Evolutionary conservation across 129 eudicot genomes (phyloP).

Genomic region (Pseudognaphalium luteoalbum): DNA sequence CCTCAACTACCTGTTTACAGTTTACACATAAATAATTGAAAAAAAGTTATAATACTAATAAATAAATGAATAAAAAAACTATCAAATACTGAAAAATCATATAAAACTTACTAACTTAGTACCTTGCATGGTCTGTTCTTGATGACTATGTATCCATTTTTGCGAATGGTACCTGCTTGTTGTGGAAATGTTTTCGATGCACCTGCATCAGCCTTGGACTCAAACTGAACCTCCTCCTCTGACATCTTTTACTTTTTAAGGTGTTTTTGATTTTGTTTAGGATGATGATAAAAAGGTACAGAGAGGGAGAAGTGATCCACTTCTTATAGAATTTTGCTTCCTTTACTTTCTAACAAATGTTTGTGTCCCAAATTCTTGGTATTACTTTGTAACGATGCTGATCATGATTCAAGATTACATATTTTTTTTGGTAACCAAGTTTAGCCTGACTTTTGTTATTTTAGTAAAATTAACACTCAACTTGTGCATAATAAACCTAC

Average conservation of each 20-base stretch:
- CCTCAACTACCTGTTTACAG: constrained; percentile 52
- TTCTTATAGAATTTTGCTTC: background rate
- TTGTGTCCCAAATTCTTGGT: background rate
- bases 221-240: constrained; percentile 57
- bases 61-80: too few species aligned
- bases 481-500: background rate
- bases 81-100: too few species aligned
- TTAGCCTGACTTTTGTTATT: background rate
- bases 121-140: constrained; percentile 55
- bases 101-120: background rate
- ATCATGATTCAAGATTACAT: background rate
- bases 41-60: too few species aligned
- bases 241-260: constrained; percentile 31
- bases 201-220: constrained; percentile 57
- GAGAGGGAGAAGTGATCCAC: constrained; percentile 5
- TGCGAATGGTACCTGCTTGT: constrained; percentile 61
- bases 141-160: constrained; percentile 54
- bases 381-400: background rate
- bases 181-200: constrained; percentile 61
- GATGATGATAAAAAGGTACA: background rate
- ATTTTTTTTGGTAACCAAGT: background rate
- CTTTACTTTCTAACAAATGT: background rate
- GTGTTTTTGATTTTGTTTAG: background rate
- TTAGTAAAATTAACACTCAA: too few species aligned
- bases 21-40: background rate